A percentile compares a stretch with the other conserved stretches of the same genome.
phyloP scores from a whole-genome alignment of 805 yeast species.

The Barnettozyma pratensis region DNA sequence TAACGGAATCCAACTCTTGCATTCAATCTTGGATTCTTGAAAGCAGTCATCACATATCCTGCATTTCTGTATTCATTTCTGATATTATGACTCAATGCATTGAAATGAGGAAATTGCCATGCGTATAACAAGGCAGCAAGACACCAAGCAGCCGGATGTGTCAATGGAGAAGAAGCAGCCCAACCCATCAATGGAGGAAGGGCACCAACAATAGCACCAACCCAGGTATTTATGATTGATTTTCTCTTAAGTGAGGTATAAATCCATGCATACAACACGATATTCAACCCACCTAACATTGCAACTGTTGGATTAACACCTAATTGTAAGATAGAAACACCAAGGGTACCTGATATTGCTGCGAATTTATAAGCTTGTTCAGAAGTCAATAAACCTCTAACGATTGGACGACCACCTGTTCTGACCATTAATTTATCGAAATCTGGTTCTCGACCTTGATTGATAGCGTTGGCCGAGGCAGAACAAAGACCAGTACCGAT shows the following conservation, averaged over 20 bases:
- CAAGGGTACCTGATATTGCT: conserved; percentile 61
- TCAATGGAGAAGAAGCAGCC: conserved; percentile 82
- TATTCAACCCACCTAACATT: conserved; percentile 70
- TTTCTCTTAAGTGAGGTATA: conserved; percentile 87
- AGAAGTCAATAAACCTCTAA: conserved; percentile 71
- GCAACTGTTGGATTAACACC: conserved; percentile 92
- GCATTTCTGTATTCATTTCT: conserved; percentile 86
- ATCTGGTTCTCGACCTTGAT: conserved; percentile 94
- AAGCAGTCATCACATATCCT: conserved; percentile 97
- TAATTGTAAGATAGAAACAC: conserved; percentile 57
- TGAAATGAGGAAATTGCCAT: conserved; percentile 99
- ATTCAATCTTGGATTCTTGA: conserved; percentile 83
- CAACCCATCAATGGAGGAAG: conserved; percentile 99
- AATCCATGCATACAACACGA: conserved; percentile 79
- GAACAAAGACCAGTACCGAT: conserved; percentile 84
- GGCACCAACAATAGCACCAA: conserved; percentile 98
- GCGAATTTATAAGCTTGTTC: conserved; percentile 80
- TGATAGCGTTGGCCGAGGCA: conserved; percentile 93
- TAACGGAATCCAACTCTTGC: conserved; percentile 92
- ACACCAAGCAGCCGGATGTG: conserved; percentile 93
- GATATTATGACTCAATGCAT: conserved; percentile 82
- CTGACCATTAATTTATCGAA: conserved; percentile 85
- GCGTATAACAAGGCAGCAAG: conserved; percentile 85
- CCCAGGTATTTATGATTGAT: conserved; percentile 92
- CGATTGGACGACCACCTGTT: conserved; percentile 87